Percentiles rank a stretch among this genome's conserved stretches.
phyloP scores from a whole-genome alignment of 2,329 filamentous ascomycete species.

The Corynespora cassiicola region DNA sequence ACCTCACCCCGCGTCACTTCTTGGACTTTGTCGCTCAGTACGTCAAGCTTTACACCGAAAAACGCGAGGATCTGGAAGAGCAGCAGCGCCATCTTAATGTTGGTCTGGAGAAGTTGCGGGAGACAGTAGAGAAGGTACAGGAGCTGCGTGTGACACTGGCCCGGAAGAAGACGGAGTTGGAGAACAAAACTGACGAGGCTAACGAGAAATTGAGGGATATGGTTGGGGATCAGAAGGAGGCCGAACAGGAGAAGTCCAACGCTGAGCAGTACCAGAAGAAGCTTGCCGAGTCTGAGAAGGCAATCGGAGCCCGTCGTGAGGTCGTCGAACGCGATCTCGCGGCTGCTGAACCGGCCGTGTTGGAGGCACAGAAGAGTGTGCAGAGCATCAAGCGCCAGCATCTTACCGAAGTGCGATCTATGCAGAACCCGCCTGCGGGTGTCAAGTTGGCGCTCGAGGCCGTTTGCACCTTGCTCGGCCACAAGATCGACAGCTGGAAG shows the following conservation, averaged over 20 bases:
- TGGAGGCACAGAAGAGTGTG: slow-evolving; percentile 93
- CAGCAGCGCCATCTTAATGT: slow-evolving; percentile 98
- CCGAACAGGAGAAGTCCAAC: slow-evolving; percentile 86
- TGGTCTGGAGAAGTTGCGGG: slow-evolving; percentile 93
- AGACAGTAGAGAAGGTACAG: slow-evolving; percentile 96
- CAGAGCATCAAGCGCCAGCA: slow-evolving; percentile 98
- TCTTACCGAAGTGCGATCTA: slow-evolving; percentile 94
- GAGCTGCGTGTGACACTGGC: slow-evolving; percentile 90
- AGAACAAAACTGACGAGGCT: slow-evolving; percentile 92
- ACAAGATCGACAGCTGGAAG: slow-evolving; percentile 91
- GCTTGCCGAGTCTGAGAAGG: slow-evolving; percentile 86
- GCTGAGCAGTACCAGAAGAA: slow-evolving; percentile 89
- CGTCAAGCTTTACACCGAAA: slow-evolving; percentile 96
- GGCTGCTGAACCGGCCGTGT: slow-evolving; percentile 88
- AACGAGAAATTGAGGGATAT: slow-evolving; percentile 98
- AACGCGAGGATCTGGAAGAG: slow-evolving; percentile 97
- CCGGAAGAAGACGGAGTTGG: slow-evolving; percentile 91
- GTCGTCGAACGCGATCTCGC: slow-evolving; percentile 88
- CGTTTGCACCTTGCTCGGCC: slow-evolving; percentile 93
- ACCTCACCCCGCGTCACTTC: slow-evolving; percentile 95
- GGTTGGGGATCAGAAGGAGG: slow-evolving; percentile 94
- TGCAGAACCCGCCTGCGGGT: slow-evolving; percentile 89
- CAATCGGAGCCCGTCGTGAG: slow-evolving; percentile 82
- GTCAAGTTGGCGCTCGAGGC: slow-evolving; percentile 92
- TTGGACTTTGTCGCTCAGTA: slow-evolving; percentile 98